Conservation (phyloP, 805 yeast species). For the Saccharomyces mikatae region DNA sequence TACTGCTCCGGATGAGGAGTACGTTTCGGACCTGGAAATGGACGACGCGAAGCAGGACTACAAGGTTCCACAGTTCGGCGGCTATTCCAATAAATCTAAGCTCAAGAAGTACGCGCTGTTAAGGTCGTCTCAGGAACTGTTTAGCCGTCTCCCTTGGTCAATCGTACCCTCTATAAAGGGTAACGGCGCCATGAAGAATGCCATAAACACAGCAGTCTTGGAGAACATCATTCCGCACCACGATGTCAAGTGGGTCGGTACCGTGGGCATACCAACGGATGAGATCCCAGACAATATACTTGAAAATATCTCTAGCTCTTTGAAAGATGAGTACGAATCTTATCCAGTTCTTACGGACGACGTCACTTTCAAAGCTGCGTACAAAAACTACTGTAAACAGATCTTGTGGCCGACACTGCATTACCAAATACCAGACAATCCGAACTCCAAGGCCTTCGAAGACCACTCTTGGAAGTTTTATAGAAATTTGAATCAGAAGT, state of each 20-base stretch:
- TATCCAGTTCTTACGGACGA: slow-evolving; percentile 70
- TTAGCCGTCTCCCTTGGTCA: slow-evolving; percentile 58
- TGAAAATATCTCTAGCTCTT: slow-evolving; percentile 41
- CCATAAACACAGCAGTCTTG: slow-evolving; percentile 54
- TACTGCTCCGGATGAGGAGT: slow-evolving; percentile 7
- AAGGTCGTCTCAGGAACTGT: slow-evolving; percentile 31
- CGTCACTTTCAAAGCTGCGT: slow-evolving; percentile 79
- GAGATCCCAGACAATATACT: slow-evolving; percentile 54
- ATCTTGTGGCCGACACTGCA: slow-evolving; percentile 93
- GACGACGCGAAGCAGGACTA: slow-evolving; percentile 13
- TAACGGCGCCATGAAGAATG: slow-evolving; percentile 83
- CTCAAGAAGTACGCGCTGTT: slow-evolving; percentile 33
- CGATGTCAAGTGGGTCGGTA: slow-evolving; percentile 70
- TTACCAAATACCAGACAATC: slow-evolving; percentile 92
- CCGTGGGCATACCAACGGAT: slow-evolving; percentile 86
- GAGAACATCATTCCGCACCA: slow-evolving; percentile 29
- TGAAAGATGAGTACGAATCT: slow-evolving; percentile 44
- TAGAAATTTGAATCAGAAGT: slow-evolving; percentile 59
- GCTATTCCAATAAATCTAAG: slow-evolving; percentile 57
- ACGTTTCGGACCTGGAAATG: slow-evolving; percentile 19
- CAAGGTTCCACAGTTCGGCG: slow-evolving; percentile 52
- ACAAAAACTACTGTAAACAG: slow-evolving; percentile 85
- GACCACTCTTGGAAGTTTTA: slow-evolving; percentile 92
- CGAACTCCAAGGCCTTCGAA: slow-evolving; percentile 88
- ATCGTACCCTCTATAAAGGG: slow-evolving; percentile 66